Conservation (phyloP, 2,329 filamentous ascomycete genomes). For the Fusarium duplospermum region DNA sequence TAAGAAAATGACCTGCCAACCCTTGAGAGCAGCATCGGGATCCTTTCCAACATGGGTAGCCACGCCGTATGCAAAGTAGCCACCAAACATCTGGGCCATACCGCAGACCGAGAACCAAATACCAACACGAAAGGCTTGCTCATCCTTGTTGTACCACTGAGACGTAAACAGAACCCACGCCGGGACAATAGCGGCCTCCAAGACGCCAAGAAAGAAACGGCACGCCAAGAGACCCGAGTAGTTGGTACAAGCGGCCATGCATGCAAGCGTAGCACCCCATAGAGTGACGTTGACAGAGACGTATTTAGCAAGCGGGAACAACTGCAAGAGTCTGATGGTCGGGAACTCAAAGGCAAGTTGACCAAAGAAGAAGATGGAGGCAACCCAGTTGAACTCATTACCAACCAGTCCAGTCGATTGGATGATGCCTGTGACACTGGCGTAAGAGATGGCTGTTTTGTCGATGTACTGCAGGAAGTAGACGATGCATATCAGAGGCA, state of each 20-base stretch:
- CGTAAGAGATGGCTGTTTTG: constrained; percentile 42
- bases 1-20: constrained; percentile 31
- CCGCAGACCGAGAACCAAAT: constrained; percentile 39
- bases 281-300: constrained; percentile 50
- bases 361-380: constrained; percentile 47
- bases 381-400: constrained; percentile 56
- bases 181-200: constrained; percentile 26
- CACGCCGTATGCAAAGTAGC: constrained; percentile 38
- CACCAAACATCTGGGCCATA: constrained; percentile 35
- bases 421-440: constrained; percentile 40
- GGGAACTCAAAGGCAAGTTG: constrained; percentile 54
- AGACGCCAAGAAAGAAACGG: constrained; percentile 28
- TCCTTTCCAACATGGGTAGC: constrained; percentile 32
- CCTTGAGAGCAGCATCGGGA: constrained; percentile 7
- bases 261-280: constrained; percentile 46
- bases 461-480: constrained; percentile 44
- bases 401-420: constrained; percentile 51
- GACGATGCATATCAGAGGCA: constrained; percentile 39
- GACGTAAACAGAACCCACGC: constrained; percentile 35
- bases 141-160: constrained; percentile 37
- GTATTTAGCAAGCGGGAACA: constrained; percentile 53
- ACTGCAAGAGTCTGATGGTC: constrained; percentile 51
- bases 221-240: constrained; percentile 25
- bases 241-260: constrained; percentile 28
- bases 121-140: constrained; percentile 34